Evolutionary conservation across 805 yeast species (phyloP).

Genomic region (Candida maesae): DNA sequence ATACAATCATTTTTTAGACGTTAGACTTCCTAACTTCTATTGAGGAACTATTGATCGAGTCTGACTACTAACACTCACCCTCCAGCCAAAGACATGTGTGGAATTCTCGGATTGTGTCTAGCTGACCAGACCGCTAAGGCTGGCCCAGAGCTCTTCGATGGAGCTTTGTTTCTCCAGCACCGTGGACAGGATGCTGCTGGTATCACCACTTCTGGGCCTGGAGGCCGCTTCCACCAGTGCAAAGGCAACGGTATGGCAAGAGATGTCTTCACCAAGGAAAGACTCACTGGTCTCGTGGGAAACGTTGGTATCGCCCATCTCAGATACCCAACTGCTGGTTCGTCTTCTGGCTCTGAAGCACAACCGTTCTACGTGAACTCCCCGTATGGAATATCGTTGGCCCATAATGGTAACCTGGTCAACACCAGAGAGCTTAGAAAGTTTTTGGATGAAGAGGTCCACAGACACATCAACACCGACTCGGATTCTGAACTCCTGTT

Average conservation of each 20-base stretch:
- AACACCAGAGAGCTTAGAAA: slow-evolving; percentile 74
- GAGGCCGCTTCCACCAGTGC: slow-evolving; percentile 94
- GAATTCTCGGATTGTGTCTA: slow-evolving; percentile 82
- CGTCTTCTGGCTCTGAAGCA: slow-evolving; percentile 93
- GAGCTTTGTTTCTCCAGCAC: slow-evolving; percentile 89
- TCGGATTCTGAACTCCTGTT: slow-evolving; percentile 89
- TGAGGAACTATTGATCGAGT: slow-evolving; percentile 23
- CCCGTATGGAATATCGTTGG: slow-evolving; percentile 87
- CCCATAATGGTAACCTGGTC: slow-evolving; percentile 94
- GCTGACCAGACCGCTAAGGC: slow-evolving; percentile 71
- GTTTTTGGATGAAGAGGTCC: slow-evolving; percentile 88
- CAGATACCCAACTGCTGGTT: slow-evolving; percentile 97
- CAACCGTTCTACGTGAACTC: slow-evolving; percentile 98
- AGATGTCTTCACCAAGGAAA: slow-evolving; percentile 85
- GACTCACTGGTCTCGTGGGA: slow-evolving; percentile 80
- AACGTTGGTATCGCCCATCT: slow-evolving; percentile 94
- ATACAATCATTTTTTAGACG: slow-evolving; percentile 27
- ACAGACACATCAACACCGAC: slow-evolving; percentile 96
- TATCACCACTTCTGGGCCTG: slow-evolving; percentile 89
- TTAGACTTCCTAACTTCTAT: slow-evolving; percentile 30
- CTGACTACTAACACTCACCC: slow-evolving; percentile 11
- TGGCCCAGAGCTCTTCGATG: slow-evolving; percentile 89
- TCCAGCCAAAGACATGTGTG: slow-evolving; percentile 74
- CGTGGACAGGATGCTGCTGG: slow-evolving; percentile 99
- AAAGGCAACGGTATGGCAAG: slow-evolving; percentile 99